Base-by-base conservation (phyloP, 768 basidiomycete genomes). In the Steccherinum ochraceum region DNA sequence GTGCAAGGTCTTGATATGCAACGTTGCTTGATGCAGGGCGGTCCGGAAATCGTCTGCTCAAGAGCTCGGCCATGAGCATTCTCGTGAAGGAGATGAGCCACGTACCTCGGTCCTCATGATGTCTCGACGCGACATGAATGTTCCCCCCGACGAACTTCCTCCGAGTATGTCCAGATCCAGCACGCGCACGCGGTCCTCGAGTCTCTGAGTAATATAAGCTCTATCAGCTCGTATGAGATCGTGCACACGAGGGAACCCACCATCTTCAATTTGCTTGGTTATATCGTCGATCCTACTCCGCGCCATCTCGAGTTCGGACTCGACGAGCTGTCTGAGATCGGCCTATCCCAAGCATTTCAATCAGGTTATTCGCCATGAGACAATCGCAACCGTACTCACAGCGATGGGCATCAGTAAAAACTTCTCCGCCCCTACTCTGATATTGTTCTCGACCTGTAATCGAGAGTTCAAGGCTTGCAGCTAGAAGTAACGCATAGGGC, bases 401-500 rank as follows among this genome's bases (percentile, higher is more conserved):
- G 73, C 73, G 39, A 82, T 61, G 25, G 75, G 68, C 68, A 89
- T 84, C 58, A 82, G 81, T 12, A 96, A 72, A 54, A 97, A 76
- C 58, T 88, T 93, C 72, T 94, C 91, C 0, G 93, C 93, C 11
- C 93, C 93, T 66, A 93, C 92, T 64, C 83, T 91, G 54, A 96
- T 91, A 49, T 86, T 76, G 54, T 80, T 81, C 69, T 93, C 86
- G 53, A 88, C 75, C 48, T 80, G 79, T 18, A 94, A 72, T 60
- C 83, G 81, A 49, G 74, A 76, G 46, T 80, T 79, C 18, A 96
- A 72, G 4, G 73, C 68, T 42, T 84, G 83, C 45, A 93, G 67
- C 91, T 56, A 16, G 16, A 35, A 35, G 7, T 7, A 35, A 35
- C 30, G 18, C 16, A 12, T 16, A n/a, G 18, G 24, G 10, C n/a